Evolutionary conservation across 495 filamentous ascomycete species (phyloP).

Genomic region (Ascobolus immersus): DNA sequence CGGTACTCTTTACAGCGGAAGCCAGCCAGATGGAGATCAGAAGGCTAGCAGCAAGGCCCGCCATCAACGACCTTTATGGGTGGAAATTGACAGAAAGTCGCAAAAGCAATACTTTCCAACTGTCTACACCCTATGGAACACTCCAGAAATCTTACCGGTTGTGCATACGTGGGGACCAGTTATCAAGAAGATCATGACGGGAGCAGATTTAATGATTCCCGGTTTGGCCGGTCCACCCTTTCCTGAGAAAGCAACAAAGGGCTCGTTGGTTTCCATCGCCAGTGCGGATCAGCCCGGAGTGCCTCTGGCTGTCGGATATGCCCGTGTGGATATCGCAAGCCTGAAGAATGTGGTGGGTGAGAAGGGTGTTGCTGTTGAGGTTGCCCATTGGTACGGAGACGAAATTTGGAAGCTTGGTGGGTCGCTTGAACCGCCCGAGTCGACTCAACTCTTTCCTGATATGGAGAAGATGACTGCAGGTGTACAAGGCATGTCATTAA

Average conservation of each 20-base stretch:
- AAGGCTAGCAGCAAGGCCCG: conserved; percentile 33
- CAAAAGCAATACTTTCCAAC: background rate
- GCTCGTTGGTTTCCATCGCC: conserved; percentile 40
- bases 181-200: conserved; percentile 35
- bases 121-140: conserved; percentile 44
- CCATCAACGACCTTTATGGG: conserved; percentile 17
- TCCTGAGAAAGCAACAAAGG: conserved; percentile 32
- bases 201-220: conserved; percentile 53
- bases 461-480: too few species aligned
- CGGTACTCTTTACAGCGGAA: conserved; percentile 40
- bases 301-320: conserved; percentile 37
- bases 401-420: conserved; percentile 35
- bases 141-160: conserved; percentile 34
- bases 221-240: conserved; percentile 49
- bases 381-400: conserved; percentile 49
- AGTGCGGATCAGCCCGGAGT: conserved; percentile 33
- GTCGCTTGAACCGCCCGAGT: conserved; percentile 14
- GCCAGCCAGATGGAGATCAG: too few species aligned
- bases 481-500: too few species aligned
- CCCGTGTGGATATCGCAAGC: conserved; percentile 37
- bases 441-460: too few species aligned
- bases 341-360: conserved; percentile 33
- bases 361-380: conserved; percentile 42
- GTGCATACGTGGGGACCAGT: conserved; percentile 38
- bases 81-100: background rate